Percentiles rank a stretch among this genome's conserved stretches.
Evolutionary conservation across 805 yeast species (phyloP).

Genomic region (Jamesozyma spencerorum): DNA sequence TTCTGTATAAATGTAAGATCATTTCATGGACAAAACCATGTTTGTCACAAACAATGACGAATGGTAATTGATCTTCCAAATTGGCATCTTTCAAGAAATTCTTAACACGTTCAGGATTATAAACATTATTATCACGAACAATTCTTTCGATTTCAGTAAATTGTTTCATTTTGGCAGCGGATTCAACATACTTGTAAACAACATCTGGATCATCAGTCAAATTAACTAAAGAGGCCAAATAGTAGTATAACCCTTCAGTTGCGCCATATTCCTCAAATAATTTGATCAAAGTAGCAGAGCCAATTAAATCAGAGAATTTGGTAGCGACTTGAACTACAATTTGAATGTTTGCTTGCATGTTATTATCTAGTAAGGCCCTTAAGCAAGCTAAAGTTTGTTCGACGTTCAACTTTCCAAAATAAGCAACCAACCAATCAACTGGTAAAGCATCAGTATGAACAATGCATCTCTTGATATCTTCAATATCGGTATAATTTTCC

Average conservation of each 20-base stretch:
- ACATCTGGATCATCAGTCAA: slow-evolving; percentile 90
- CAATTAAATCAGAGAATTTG: slow-evolving; percentile 88
- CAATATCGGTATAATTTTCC: slow-evolving; percentile 89
- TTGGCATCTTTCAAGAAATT: slow-evolving; percentile 92
- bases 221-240: slow-evolving; percentile 86
- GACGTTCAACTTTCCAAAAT: slow-evolving; percentile 88
- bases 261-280: slow-evolving; percentile 90
- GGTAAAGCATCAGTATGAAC: slow-evolving; percentile 80
- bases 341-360: slow-evolving; percentile 81
- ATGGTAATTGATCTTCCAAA: slow-evolving; percentile 89
- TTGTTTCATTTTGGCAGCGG: slow-evolving; percentile 87
- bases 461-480: slow-evolving; percentile 90
- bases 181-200: slow-evolving; percentile 89
- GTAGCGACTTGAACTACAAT: slow-evolving; percentile 94
- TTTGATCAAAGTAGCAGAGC: slow-evolving; percentile 75
- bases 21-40: slow-evolving; percentile 86
- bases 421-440: slow-evolving; percentile 85
- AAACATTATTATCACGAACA: slow-evolving; percentile 86
- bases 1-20: slow-evolving; percentile 86
- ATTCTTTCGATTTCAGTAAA: slow-evolving; percentile 90
- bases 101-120: slow-evolving; percentile 95
- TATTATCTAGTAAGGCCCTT: slow-evolving; percentile 72
- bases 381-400: slow-evolving; percentile 86
- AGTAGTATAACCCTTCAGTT: slow-evolving; percentile 88
- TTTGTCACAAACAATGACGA: slow-evolving; percentile 93